phyloP scores from a whole-genome alignment of 768 basidiomycete species.

The Boletus subcaerulescens region DNA sequence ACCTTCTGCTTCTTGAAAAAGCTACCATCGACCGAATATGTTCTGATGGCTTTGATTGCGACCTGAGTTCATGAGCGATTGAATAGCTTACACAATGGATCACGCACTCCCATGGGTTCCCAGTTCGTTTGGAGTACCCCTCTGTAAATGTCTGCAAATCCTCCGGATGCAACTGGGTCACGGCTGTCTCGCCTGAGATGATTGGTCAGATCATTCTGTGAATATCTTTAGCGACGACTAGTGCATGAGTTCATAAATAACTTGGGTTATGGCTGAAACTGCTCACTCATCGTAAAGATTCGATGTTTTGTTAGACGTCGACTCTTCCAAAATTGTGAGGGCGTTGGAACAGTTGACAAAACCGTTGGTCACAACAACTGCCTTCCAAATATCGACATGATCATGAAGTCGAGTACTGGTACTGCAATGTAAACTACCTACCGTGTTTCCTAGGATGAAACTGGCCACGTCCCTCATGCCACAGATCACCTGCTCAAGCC shows the following conservation, averaged over 20 bases:
- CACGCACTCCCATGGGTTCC: conserved; percentile 1
- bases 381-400: not conserved
- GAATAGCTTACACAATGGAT: too few species aligned
- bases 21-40: conserved; percentile 8
- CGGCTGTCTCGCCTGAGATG: conserved; percentile 6
- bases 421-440: not conserved
- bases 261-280: not conserved
- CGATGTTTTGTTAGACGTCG: not conserved
- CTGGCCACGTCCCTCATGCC: not conserved
- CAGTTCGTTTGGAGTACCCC: conserved; percentile 8
- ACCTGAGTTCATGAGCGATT: conserved; percentile 1
- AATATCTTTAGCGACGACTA: not conserved
- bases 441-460: not conserved
- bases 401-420: not conserved
- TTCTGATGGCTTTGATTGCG: conserved; percentile 18
- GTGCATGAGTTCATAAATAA: not conserved
- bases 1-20: conserved; percentile 12
- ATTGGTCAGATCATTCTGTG: conserved; percentile 6
- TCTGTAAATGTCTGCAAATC: conserved; percentile 17
- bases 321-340: not conserved
- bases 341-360: not conserved
- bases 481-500: not conserved
- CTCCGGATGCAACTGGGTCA: conserved; percentile 15
- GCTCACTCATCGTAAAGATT: conserved; percentile 1
- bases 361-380: not conserved